Evolutionary conservation across 2,329 filamentous ascomycete genomes (phyloP).

Genomic region (Cordyceps cicadae): DNA sequence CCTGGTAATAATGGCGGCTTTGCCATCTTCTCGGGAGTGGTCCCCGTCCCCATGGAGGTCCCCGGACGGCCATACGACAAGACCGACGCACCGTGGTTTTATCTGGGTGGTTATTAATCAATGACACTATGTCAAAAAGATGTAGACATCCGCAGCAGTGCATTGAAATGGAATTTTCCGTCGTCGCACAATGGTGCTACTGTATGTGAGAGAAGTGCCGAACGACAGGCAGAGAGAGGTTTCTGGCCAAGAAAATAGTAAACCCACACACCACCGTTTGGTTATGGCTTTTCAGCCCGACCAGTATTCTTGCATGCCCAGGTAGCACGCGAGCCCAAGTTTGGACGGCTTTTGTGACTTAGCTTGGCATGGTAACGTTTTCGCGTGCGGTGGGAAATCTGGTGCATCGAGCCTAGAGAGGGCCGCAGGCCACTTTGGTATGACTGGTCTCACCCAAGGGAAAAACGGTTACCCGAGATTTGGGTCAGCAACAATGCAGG

Average conservation of each 20-base stretch:
- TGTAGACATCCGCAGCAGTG: not conserved
- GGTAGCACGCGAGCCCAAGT: not conserved
- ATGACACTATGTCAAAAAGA: not conserved
- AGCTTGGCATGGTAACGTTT: slow-evolving; percentile 6
- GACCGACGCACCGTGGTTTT: slow-evolving; percentile 36
- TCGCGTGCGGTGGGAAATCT: not conserved
- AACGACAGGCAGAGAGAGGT: no score
- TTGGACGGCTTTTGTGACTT: not conserved
- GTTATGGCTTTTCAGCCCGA: slow-evolving; percentile 7
- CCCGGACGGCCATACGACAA: slow-evolving; percentile 45
- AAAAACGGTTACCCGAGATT: not conserved
- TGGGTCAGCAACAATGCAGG: not conserved
- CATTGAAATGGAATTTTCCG: not conserved
- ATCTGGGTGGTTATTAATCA: slow-evolving; percentile 14
- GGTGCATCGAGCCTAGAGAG: not conserved
- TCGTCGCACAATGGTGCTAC: not conserved
- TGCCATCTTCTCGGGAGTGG: slow-evolving; percentile 40
- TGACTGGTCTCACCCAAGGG: not conserved
- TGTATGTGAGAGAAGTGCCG: not conserved
- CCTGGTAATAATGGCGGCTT: slow-evolving; percentile 12
- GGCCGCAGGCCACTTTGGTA: not conserved
- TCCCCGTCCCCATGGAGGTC: slow-evolving; percentile 57
- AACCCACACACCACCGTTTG: not conserved
- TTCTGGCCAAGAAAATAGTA: no score
- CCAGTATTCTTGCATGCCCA: slow-evolving; percentile 5